phyloP scores from a whole-genome alignment of 192 early-diverging fungal genomes.

The Coemansia sp. region DNA sequence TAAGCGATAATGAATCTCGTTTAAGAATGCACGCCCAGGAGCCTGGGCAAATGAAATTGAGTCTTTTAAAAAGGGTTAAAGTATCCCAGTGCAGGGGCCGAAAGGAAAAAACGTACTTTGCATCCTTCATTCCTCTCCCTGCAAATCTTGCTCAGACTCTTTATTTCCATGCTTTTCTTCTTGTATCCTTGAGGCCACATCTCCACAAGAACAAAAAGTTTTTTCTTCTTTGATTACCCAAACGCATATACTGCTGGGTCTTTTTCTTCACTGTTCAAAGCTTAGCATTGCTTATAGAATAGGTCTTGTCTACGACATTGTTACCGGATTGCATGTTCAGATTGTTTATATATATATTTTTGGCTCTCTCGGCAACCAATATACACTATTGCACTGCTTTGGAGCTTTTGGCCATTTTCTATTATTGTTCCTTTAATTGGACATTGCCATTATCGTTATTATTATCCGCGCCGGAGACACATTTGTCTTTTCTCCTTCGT shows the following conservation, averaged over 20 bases:
- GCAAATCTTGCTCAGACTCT: background rate
- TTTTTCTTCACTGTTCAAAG: background rate
- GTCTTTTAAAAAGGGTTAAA: conserved; percentile 23
- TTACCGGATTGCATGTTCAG: background rate
- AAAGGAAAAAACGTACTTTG: background rate
- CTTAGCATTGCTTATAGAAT: background rate
- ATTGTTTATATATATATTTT: background rate
- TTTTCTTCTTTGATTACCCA: background rate
- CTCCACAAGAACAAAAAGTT: background rate
- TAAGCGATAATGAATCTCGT: conserved; percentile 40
- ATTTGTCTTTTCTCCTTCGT: background rate
- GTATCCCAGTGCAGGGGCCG: conserved; percentile 8
- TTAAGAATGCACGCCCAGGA: conserved; percentile 25
- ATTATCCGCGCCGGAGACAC: background rate
- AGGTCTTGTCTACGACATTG: background rate
- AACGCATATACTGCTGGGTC: background rate
- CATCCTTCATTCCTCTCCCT: background rate
- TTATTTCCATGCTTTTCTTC: background rate
- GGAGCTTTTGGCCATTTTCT: background rate
- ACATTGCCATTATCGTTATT: background rate
- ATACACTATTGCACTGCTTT: conserved; percentile 7
- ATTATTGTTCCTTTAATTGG: background rate
- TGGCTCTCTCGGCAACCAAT: background rate
- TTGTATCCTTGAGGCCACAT: background rate
- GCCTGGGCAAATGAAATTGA: conserved; percentile 40